Conservation (phyloP, 768 basidiomycete genomes). For the Vararia minispora region DNA sequence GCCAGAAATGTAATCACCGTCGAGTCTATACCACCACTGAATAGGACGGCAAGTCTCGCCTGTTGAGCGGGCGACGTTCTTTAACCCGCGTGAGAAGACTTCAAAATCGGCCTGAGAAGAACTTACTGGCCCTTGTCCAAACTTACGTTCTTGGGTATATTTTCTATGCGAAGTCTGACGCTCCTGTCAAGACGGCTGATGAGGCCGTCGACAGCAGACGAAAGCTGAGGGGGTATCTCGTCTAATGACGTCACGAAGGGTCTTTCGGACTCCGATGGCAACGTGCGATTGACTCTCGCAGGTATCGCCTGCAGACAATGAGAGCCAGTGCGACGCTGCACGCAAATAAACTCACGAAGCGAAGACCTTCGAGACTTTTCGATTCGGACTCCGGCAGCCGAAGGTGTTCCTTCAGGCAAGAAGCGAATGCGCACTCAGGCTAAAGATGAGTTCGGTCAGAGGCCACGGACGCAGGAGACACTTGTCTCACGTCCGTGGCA, state of each 20-base stretch:
- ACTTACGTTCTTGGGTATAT: slow-evolving; percentile 49
- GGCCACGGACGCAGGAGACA: background rate
- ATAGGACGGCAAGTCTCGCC: slow-evolving; percentile 72
- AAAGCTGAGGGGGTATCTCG: slow-evolving; percentile 32
- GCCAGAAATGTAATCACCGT: slow-evolving; percentile 75
- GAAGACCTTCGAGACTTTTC: background rate
- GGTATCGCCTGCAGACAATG: slow-evolving; percentile 29
- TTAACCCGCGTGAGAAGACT: too few relatives aligned
- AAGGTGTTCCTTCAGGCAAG: slow-evolving; percentile 5
- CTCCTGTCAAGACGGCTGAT: slow-evolving; percentile 50
- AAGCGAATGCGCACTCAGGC: slow-evolving; percentile 16
- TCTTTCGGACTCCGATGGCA: slow-evolving; percentile 29
- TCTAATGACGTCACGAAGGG: slow-evolving; percentile 27
- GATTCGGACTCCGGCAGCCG: background rate
- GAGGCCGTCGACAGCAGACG: slow-evolving; percentile 35
- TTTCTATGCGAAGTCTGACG: slow-evolving; percentile 52
- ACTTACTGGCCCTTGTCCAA: background rate
- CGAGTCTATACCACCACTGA: slow-evolving; percentile 95
- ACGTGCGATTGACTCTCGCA: slow-evolving; percentile 31
- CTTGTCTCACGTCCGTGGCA: slow-evolving; percentile 18
- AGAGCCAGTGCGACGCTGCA: background rate
- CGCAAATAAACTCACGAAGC: background rate
- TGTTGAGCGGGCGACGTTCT: slow-evolving; percentile 21
- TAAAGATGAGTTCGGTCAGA: slow-evolving; percentile 10
- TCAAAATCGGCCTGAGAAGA: too few relatives aligned